Evolutionary conservation across 176 grass and related monocot genomes (phyloP).

Genomic region (Aegilops longissima): DNA sequence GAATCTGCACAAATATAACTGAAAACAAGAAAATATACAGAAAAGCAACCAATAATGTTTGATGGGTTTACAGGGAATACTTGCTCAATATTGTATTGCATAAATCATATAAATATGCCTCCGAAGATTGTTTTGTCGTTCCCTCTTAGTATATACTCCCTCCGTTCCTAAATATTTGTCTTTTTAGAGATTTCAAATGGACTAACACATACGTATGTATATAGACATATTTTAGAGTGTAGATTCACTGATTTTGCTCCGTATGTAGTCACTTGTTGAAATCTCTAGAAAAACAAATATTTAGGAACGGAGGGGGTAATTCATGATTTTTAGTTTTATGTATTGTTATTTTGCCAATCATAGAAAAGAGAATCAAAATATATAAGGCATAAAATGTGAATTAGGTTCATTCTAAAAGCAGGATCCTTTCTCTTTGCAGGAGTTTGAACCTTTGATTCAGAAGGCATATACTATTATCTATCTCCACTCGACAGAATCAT

Average conservation of each 20-base stretch:
- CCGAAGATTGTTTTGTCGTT: background rate
- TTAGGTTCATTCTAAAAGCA: background rate
- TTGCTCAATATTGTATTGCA: constrained; percentile 11
- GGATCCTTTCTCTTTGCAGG: constrained; percentile 42
- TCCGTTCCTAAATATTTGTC: too few species aligned
- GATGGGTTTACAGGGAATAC: background rate
- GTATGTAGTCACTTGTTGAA: too few species aligned
- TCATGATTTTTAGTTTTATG: background rate
- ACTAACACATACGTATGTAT: too few species aligned
- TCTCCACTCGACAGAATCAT: constrained; percentile 87
- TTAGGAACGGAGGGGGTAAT: background rate
- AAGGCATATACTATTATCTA: constrained; percentile 93
- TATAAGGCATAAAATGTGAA: background rate
- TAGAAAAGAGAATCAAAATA: background rate
- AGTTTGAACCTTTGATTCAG: constrained; percentile 97
- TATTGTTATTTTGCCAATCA: background rate
- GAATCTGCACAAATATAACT: background rate
- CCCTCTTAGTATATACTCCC: background rate
- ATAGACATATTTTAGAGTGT: too few species aligned
- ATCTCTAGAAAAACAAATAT: too few species aligned
- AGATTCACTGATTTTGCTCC: too few species aligned
- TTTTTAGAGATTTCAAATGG: too few species aligned
- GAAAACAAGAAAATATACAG: background rate
- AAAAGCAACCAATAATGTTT: background rate
- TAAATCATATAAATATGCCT: background rate